A percentile compares a stretch with the other conserved stretches of the same genome.
Conservation (phyloP, 2,329 filamentous ascomycete genomes). For the Colletotrichum sp. region DNA sequence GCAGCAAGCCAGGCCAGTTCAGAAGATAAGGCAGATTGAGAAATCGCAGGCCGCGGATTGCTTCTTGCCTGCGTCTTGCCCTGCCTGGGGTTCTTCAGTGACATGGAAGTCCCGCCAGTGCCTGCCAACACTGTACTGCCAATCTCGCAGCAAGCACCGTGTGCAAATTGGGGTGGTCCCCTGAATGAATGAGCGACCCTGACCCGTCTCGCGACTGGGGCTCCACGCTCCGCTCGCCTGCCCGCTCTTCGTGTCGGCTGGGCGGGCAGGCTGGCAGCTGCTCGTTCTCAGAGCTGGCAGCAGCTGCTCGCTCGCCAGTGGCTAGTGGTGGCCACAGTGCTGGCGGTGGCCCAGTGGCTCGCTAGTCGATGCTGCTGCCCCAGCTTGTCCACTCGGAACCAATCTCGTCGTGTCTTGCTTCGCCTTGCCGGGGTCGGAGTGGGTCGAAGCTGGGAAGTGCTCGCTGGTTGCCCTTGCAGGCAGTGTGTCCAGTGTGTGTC, state of each 20-base stretch:
- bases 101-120: not conserved
- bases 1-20: not conserved
- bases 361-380: not conserved
- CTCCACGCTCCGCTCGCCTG: not conserved
- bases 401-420: constrained; percentile 6
- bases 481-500: not conserved
- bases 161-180: constrained; percentile 14
- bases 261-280: not conserved
- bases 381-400: not conserved
- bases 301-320: not conserved
- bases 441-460: not conserved
- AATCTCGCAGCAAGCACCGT: not conserved
- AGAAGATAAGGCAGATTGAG: not conserved
- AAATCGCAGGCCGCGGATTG: not conserved
- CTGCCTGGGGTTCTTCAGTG: not conserved
- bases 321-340: not conserved
- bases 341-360: not conserved
- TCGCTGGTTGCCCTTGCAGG: not conserved
- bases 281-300: not conserved
- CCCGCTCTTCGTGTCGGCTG: not conserved
- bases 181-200: constrained; percentile 7
- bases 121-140: not conserved
- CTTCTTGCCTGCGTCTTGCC: not conserved
- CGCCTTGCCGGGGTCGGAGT: not conserved
- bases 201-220: not conserved